Evolutionary conservation across 345 rosid genomes (phyloP), one percentile per base, ranked within the genome.

Genomic region (Nasturtium officinale): DNA sequence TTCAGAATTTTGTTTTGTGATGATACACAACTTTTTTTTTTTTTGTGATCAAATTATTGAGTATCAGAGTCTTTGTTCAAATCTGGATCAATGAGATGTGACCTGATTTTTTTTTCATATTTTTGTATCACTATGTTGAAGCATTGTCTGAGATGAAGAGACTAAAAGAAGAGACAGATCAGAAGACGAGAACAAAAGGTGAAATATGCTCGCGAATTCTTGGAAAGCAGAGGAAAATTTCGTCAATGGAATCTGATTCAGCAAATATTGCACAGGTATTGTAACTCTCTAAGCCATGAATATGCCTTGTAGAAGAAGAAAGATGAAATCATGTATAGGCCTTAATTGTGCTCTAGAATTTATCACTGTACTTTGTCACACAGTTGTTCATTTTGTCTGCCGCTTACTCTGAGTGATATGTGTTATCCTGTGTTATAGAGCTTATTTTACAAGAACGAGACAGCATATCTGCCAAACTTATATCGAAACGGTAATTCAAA

Each of bases 251-350:
- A 65, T 83, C 82, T 74, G 96, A 87, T 78, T 84, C 83, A 47
- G 57, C 74, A 72, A 84, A 83, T n/a, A 87, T 87, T 75, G 64
- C 67, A 17, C 91, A 92, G 90, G 98, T 84, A 65, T 26, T 61
- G 8, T 5, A 11, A 32, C 18, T 50, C 5, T 69, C 29, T 43
- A 50, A 45, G 62, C 33, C 28, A 33, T 64, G 45, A 6, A 50
- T 45, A 42, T 33, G 25, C 6, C 25, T 33, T 7, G 17, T 38
- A 51, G 12, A 51, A 61, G 61, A 21, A 40, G 13, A 11, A 20
- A 4, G n/a, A 7, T 42, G 18, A 18, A 26, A 26, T 4, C 15
- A 21, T 52, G 12, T 46, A 7, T 46, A 18, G 52, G 7, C 6
- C 23, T 23, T 40, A 52, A 17, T 0, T 52, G 17, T 17, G 73